Conservation (phyloP, 1,284 basidiomycete genomes). For the Rhizoctonia solani region DNA sequence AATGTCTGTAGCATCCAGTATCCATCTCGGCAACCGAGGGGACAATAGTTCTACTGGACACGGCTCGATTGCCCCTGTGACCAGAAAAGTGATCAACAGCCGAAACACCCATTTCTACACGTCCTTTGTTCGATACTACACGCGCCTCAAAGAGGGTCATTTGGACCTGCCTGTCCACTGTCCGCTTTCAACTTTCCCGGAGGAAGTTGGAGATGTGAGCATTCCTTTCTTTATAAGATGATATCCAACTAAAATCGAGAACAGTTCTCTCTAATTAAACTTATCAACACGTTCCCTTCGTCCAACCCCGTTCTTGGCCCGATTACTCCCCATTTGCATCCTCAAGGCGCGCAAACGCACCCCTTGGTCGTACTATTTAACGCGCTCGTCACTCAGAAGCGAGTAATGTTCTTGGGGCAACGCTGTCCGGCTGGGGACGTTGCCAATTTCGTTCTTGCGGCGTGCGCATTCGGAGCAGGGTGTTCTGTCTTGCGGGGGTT, state of each 20-base stretch:
- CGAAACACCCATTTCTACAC: conserved; percentile 28
- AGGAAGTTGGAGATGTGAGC: conserved; percentile 94
- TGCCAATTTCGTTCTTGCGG: conserved; percentile 87
- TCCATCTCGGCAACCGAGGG: conserved; percentile 1
- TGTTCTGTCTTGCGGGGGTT: conserved; percentile 83
- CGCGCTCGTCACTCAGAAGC: conserved; percentile 89
- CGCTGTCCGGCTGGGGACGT: conserved; percentile 84
- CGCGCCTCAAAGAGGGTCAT: conserved; percentile 24
- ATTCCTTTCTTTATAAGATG: conserved; percentile 7
- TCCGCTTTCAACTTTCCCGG: conserved; percentile 81
- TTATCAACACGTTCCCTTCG: conserved; percentile 77
- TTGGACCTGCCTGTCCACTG: conserved; percentile 84
- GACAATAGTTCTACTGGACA: conserved; percentile 21
- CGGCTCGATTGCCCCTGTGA: conserved; percentile 5
- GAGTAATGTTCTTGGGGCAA: conserved; percentile 92
- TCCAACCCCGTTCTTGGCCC: conserved; percentile 76
- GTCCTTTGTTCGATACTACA: conserved; percentile 29
- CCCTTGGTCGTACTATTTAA: conserved; percentile 95
- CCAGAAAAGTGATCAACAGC: conserved; percentile 19
- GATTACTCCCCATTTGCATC: conserved; percentile 88
- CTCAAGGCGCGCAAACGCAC: conserved; percentile 86
- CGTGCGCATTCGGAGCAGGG: conserved; percentile 89
- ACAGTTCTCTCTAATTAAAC: conserved; percentile 89
- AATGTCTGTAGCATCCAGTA: conserved; percentile 20
- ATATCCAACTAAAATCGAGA: not conserved